These are phyloP conservation scores for Hortaea werneckii DNA, from an alignment of 2,329 filamentous ascomycete genomes.

Conservation along the genomic window DNA sequence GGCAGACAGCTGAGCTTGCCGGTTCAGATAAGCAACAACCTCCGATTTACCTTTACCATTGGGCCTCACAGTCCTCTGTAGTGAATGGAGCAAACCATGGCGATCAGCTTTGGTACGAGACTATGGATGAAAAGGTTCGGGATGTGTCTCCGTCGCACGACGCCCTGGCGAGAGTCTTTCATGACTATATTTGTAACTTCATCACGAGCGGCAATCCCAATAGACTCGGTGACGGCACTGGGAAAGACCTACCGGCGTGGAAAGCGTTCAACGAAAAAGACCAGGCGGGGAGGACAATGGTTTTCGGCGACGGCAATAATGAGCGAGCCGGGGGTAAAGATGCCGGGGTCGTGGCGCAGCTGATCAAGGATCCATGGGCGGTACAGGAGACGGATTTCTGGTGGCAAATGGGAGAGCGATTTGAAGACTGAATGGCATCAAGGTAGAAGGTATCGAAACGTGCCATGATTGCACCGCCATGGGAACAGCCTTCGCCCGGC, in stretches of 20 bases:
- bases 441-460: too few species aligned
- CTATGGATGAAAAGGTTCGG: slow-evolving; percentile 16
- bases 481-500: too few species aligned
- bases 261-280: slow-evolving; percentile 1
- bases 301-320: slow-evolving; percentile 53
- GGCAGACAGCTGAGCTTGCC: slow-evolving; percentile 46
- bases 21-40: slow-evolving; percentile 17
- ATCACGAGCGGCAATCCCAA: slow-evolving; percentile 25
- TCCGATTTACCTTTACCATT: slow-evolving; percentile 50
- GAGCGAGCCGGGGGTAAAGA: slow-evolving; percentile 34
- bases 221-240: slow-evolving; percentile 11
- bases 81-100: slow-evolving; percentile 26
- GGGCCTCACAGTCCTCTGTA: slow-evolving; percentile 39
- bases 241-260: slow-evolving; percentile 16
- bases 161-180: slow-evolving; percentile 21
- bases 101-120: slow-evolving; percentile 27
- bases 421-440: slow-evolving; percentile 10
- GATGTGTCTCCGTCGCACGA: slow-evolving; percentile 19
- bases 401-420: slow-evolving; percentile 43
- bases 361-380: slow-evolving; percentile 36
- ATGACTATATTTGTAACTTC: slow-evolving; percentile 25
- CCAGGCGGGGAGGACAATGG: slow-evolving; percentile 25
- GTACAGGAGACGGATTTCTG: slow-evolving; percentile 48
- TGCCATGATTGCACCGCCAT: too few species aligned
- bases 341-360: slow-evolving; percentile 36